Conservation (phyloP, 805 yeast species). For the Metschnikowia cubensis region DNA sequence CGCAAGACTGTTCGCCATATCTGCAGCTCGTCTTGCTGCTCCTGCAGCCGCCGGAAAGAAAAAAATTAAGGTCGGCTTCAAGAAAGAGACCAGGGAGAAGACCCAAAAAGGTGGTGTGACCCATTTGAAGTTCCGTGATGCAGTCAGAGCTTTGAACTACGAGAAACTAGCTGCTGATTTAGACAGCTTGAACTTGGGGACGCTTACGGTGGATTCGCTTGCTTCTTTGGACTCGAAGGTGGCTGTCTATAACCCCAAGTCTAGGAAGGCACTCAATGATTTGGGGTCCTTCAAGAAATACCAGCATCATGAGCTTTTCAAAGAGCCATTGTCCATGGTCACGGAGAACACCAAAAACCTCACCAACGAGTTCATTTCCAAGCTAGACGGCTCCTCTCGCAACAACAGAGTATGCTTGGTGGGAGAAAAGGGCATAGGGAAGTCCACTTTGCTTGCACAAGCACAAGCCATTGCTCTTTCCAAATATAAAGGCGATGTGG, state of each 20-base stretch:
- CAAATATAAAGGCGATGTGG: conserved; percentile 29
- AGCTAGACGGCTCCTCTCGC: conserved; percentile 26
- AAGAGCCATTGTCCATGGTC: conserved; percentile 55
- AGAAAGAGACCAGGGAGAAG: conserved; percentile 19
- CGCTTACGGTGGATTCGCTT: conserved; percentile 15
- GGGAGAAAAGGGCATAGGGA: conserved; percentile 78
- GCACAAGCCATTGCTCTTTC: conserved; percentile 52
- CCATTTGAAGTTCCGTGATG: conserved; percentile 36
- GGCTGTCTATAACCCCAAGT: conserved; percentile 36
- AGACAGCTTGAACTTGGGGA: conserved; percentile 8
- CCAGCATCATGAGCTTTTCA: conserved; percentile 62
- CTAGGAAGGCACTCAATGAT: conserved; percentile 42
- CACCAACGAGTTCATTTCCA: conserved; percentile 36
- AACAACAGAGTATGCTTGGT: conserved; percentile 52
- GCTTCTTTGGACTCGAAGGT: conserved; percentile 14
- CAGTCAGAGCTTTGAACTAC: conserved; percentile 31
- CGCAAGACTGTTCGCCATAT: conserved; percentile 9
- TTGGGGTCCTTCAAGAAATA: conserved; percentile 64
- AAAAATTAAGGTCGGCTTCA: conserved; percentile 23
- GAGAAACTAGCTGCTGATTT: conserved; percentile 30
- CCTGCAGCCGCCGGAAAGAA: conserved; percentile 20
- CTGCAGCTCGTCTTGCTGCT: conserved; percentile 13
- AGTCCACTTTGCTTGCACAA: conserved; percentile 69
- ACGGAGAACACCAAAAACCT: conserved; percentile 45
- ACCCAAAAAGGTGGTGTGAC: conserved; percentile 41